Percentiles rank a stretch among this genome's conserved stretches.
Evolutionary conservation across 345 rosid species (phyloP).

Genomic region (Tarenaya hassleriana): DNA sequence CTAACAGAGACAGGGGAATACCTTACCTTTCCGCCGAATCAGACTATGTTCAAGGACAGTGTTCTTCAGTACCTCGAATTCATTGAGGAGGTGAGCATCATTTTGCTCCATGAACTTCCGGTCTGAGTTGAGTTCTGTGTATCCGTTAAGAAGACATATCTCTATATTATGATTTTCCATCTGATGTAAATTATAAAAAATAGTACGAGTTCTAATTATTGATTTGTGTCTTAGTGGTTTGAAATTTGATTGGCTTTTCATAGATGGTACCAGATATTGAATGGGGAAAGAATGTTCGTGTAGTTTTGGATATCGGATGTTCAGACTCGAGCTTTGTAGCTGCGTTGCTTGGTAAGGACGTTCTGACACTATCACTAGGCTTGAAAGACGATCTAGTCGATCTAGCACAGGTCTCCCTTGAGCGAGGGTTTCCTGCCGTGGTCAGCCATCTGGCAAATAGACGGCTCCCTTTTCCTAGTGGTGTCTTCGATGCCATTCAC

Average conservation of each 20-base stretch:
- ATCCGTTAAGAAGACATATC: too few relatives aligned
- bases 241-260: conserved; percentile 34
- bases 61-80: conserved; percentile 82
- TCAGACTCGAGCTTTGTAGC: conserved; percentile 66
- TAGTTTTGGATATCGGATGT: conserved; percentile 80
- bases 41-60: conserved; percentile 65
- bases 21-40: conserved; percentile 70
- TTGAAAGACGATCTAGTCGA: conserved; percentile 89
- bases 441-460: conserved; percentile 64
- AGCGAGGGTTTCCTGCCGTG: conserved; percentile 79
- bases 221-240: conserved; percentile 17
- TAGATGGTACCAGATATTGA: conserved; percentile 99
- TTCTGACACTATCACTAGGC: conserved; percentile 68
- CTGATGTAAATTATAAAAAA: too few relatives aligned
- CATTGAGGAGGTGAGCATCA: conserved; percentile 74
- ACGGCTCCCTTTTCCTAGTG: conserved; percentile 91
- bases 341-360: conserved; percentile 72
- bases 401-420: conserved; percentile 82
- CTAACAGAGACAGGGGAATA: conserved; percentile 56
- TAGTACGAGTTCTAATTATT: neutral
- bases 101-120: conserved; percentile 7
- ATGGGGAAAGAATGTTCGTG: conserved; percentile 96
- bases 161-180: too few relatives aligned
- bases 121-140: neutral
- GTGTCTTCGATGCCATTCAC: conserved; percentile 82